Percentiles rank a stretch among this genome's conserved stretches.
Evolutionary conservation across 2,329 filamentous ascomycete species (phyloP).

Genomic region (Grosmannia clavigera): DNA sequence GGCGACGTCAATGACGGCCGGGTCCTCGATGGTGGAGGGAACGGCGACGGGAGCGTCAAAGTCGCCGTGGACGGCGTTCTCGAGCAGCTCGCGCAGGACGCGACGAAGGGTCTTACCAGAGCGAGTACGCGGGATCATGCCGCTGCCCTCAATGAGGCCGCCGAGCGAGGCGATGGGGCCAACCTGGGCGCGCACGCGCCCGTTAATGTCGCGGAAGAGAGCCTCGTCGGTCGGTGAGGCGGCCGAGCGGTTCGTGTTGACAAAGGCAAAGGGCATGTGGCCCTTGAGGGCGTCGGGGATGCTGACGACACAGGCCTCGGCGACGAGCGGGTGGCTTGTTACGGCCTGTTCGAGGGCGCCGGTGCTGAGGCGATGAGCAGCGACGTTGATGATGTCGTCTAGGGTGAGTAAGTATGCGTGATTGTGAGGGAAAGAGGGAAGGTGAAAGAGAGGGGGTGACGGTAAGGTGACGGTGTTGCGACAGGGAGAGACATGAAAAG

Average conservation of each 20-base stretch:
- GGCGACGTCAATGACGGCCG: constrained; percentile 60
- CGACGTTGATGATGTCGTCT: constrained; percentile 94
- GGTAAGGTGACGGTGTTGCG: not conserved
- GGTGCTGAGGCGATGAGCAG: constrained; percentile 80
- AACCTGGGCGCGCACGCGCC: constrained; percentile 64
- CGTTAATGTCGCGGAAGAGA: constrained; percentile 52
- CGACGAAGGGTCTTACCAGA: constrained; percentile 83
- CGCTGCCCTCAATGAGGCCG: constrained; percentile 71
- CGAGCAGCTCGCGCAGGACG: constrained; percentile 70
- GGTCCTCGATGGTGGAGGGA: constrained; percentile 79
- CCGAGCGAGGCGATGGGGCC: constrained; percentile 78
- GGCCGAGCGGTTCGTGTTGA: constrained; percentile 38
- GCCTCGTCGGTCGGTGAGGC: constrained; percentile 29
- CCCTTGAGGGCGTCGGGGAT: constrained; percentile 81
- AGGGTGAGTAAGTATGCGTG: not conserved
- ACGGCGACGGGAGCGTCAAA: constrained; percentile 60
- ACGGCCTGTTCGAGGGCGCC: constrained; percentile 87
- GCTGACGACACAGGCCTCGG: constrained; percentile 76
- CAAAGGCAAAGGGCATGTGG: constrained; percentile 82
- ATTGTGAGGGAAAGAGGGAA: not conserved
- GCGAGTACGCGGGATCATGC: constrained; percentile 83
- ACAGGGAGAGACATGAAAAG: too few relatives aligned
- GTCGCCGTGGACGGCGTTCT: constrained; percentile 65
- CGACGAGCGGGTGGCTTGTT: constrained; percentile 63
- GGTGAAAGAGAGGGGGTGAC: too few relatives aligned